Evolutionary conservation across 148 eudicot species (phyloP).

Genomic region (Rheum nobile): DNA sequence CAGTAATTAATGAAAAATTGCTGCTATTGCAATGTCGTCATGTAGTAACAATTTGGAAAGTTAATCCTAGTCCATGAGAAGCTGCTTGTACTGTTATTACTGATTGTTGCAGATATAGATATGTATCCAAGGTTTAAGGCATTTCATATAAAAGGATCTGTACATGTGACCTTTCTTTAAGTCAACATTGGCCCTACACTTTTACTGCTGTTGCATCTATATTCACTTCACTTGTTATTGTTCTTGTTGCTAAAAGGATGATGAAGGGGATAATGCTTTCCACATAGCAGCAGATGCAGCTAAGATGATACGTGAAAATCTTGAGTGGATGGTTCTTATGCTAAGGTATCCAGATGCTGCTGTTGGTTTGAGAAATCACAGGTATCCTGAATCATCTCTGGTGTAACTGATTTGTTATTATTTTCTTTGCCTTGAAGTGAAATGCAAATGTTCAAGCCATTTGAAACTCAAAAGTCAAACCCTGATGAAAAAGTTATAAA

Average conservation of each 20-base stretch:
- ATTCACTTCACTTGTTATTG: neutral
- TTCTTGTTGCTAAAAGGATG: slow-evolving; percentile 49
- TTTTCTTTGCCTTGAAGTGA: neutral
- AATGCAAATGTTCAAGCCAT: neutral
- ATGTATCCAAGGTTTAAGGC: neutral
- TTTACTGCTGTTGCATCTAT: neutral
- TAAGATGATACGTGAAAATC: slow-evolving; percentile 96
- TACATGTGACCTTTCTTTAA: too few species aligned
- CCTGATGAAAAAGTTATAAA: neutral
- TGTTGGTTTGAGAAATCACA: slow-evolving; percentile 78
- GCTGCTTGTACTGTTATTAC: neutral
- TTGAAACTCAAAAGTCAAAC: neutral
- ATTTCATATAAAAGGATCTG: neutral
- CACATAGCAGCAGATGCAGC: slow-evolving; percentile 98
- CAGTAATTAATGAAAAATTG: neutral
- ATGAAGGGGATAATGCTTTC: slow-evolving; percentile 98
- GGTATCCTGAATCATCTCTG: slow-evolving; percentile 17
- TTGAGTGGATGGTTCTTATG: slow-evolving; percentile 84
- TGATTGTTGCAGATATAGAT: neutral
- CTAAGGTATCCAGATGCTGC: slow-evolving; percentile 82
- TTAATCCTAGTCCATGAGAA: neutral
- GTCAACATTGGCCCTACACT: neutral
- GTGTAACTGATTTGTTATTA: neutral
- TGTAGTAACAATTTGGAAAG: neutral
- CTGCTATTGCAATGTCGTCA: neutral